A percentile compares a stretch with the other conserved stretches of the same genome.
phyloP scores from a whole-genome alignment of 768 basidiomycete species.

The Tylopilus balloui region DNA sequence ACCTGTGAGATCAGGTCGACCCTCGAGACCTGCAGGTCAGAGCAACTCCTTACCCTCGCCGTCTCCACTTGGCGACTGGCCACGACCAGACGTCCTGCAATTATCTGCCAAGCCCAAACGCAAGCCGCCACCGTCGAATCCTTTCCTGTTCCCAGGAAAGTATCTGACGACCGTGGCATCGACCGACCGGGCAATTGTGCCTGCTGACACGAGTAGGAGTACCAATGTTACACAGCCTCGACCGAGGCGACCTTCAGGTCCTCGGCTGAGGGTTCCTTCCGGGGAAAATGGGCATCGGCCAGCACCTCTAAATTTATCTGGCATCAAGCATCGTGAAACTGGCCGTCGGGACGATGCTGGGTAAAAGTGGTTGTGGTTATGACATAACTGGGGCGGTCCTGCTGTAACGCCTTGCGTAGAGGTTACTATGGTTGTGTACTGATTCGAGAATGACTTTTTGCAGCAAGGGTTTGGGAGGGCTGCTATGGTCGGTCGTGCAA shows the following conservation, averaged over 20 bases:
- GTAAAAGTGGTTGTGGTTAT: not conserved
- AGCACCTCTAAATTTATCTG: conserved; percentile 15
- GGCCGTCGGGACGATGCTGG: not conserved
- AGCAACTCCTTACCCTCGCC: conserved; percentile 30
- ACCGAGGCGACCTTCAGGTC: conserved; percentile 32
- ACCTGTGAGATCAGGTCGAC: conserved; percentile 31
- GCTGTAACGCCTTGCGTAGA: conserved; percentile 13
- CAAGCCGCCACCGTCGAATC: conserved; percentile 14
- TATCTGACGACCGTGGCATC: not conserved
- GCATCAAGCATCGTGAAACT: conserved; percentile 10
- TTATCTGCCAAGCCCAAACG: conserved; percentile 18
- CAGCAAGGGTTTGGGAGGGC: conserved; percentile 20
- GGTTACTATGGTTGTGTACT: not conserved
- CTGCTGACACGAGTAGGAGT: not conserved
- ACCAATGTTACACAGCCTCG: conserved; percentile 17
- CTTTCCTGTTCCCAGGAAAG: conserved; percentile 23
- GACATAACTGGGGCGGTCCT: conserved; percentile 8
- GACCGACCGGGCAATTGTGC: conserved; percentile 2
- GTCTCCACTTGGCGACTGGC: conserved; percentile 53
- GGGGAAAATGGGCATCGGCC: conserved; percentile 18
- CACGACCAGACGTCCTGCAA: conserved; percentile 38
- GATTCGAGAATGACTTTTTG: not conserved
- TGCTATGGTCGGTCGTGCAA: not conserved
- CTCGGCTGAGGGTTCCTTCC: conserved; percentile 22
- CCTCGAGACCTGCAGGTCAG: conserved; percentile 12